Evolutionary conservation across 345 rosid species (phyloP).

Genomic region (Microthlaspi erraticum): DNA sequence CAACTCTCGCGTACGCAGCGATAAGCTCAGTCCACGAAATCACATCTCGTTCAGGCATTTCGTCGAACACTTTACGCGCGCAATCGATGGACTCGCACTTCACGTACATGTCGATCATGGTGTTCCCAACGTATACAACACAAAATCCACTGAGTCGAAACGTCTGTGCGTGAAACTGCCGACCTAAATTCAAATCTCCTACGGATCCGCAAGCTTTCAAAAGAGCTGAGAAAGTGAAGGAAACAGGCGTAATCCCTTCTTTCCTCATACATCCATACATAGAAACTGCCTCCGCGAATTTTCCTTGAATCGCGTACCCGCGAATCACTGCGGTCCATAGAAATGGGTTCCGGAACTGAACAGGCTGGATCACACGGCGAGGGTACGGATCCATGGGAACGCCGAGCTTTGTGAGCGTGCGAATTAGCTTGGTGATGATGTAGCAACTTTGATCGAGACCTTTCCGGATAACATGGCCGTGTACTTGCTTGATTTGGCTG

Average conservation of each 20-base stretch:
- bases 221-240: constrained; percentile 82
- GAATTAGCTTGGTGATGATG: constrained; percentile 71
- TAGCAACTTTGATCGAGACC: constrained; percentile 64
- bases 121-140: constrained; percentile 64
- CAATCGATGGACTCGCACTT: constrained; percentile 58
- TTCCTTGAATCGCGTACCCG: constrained; percentile 57
- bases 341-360: constrained; percentile 65
- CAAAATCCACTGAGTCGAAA: constrained; percentile 67
- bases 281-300: constrained; percentile 45
- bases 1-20: constrained; percentile 55
- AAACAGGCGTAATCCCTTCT: constrained; percentile 56
- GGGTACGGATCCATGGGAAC: constrained; percentile 61
- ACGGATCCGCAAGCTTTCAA: constrained; percentile 60
- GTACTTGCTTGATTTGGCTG: constrained; percentile 61
- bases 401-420: constrained; percentile 57
- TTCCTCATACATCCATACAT: constrained; percentile 61
- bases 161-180: constrained; percentile 77
- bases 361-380: constrained; percentile 58
- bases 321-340: constrained; percentile 78
- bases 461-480: constrained; percentile 52
- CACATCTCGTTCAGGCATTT: constrained; percentile 66
- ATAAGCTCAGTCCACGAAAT: constrained; percentile 77
- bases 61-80: constrained; percentile 70
- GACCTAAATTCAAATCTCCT: constrained; percentile 56
- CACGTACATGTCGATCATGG: constrained; percentile 64